A percentile compares a stretch with the other conserved stretches of the same genome.
These are phyloP conservation scores for Phytopythium chamaehyphon DNA, from an alignment of 352 stramenopile genomes.

Conservation along the genomic window DNA sequence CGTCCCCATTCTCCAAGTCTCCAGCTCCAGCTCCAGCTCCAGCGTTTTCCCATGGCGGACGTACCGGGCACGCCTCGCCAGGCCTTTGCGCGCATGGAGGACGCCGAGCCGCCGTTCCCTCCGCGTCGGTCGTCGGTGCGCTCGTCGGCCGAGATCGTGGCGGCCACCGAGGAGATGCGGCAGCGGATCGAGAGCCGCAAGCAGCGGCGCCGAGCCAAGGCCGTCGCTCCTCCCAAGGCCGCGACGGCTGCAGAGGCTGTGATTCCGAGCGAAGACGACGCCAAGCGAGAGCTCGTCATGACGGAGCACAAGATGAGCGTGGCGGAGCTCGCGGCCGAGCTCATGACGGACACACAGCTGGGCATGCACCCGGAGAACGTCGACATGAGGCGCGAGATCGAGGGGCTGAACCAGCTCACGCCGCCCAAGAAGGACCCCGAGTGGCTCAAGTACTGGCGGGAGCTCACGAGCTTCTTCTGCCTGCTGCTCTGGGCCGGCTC, in stretches of 20 bases:
- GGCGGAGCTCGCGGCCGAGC: conserved; percentile 35
- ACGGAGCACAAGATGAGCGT: conserved; percentile 52
- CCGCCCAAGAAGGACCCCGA: conserved; percentile 49
- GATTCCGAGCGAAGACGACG: conserved; percentile 10
- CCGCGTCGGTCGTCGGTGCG: conserved; percentile 30
- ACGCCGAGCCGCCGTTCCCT: conserved; percentile 13
- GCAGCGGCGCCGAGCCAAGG: conserved; percentile 23
- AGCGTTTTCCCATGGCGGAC: conserved; percentile 15
- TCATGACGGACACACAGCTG: conserved; percentile 33
- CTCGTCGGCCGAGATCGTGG: conserved; percentile 55
- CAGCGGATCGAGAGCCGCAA: conserved; percentile 53
- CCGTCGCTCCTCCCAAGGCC: neutral
- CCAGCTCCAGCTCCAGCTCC: neutral
- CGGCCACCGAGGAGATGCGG: conserved; percentile 46
- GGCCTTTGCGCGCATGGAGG: conserved; percentile 33
- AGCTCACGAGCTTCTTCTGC: conserved; percentile 57
- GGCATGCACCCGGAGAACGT: conserved; percentile 46
- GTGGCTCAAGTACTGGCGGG: conserved; percentile 52
- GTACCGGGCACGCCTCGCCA: conserved; percentile 21
- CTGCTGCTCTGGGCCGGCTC: conserved; percentile 47
- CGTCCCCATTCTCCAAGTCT: too few species aligned
- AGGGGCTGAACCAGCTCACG: conserved; percentile 47
- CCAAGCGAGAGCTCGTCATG: conserved; percentile 45
- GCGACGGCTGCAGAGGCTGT: too few species aligned
- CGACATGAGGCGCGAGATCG: conserved; percentile 40